A percentile compares a stretch with the other conserved stretches of the same genome.
Conservation (phyloP, 1,139 yeast genomes). For the Candida smagusa region DNA sequence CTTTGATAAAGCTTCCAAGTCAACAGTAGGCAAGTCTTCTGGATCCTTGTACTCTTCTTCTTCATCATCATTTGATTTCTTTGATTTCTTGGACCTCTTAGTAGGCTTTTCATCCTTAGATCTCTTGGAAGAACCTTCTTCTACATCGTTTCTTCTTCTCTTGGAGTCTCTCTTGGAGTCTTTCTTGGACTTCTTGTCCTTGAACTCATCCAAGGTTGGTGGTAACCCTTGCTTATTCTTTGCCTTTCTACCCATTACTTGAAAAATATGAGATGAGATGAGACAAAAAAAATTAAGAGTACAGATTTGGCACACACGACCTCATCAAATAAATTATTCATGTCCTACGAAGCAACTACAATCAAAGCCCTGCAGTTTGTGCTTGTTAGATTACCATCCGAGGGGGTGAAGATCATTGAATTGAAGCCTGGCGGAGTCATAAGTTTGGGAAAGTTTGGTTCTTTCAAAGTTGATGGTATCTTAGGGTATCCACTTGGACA, state of each 20-base stretch:
- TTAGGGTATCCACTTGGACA: conserved; percentile 85
- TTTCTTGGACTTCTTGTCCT: conserved; percentile 46
- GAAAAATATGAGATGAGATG: conserved; percentile 8
- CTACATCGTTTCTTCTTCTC: conserved; percentile 9
- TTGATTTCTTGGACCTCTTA: conserved; percentile 12
- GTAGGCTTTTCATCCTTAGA: conserved; percentile 14
- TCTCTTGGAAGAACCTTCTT: neutral
- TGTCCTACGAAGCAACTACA: conserved; percentile 12
- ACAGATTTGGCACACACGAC: conserved; percentile 7
- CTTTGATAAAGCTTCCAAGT: conserved; percentile 56
- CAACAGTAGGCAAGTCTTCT: conserved; percentile 57
- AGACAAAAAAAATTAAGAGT: conserved; percentile 2
- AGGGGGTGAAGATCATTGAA: conserved; percentile 67
- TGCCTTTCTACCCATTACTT: conserved; percentile 83
- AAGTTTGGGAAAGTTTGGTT: conserved; percentile 87
- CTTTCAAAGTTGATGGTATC: conserved; percentile 69
- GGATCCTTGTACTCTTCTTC: conserved; percentile 41
- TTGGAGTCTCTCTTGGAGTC: conserved; percentile 15
- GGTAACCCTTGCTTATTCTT: conserved; percentile 90
- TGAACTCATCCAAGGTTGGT: conserved; percentile 80
- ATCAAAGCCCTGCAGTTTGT: conserved; percentile 55
- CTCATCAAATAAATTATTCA: conserved; percentile 6
- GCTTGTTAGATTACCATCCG: conserved; percentile 76
- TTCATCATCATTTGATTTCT: conserved; percentile 14
- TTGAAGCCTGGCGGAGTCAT: conserved; percentile 58